Conservation (phyloP, 345 rosid species). For the Camelina hispida region DNA sequence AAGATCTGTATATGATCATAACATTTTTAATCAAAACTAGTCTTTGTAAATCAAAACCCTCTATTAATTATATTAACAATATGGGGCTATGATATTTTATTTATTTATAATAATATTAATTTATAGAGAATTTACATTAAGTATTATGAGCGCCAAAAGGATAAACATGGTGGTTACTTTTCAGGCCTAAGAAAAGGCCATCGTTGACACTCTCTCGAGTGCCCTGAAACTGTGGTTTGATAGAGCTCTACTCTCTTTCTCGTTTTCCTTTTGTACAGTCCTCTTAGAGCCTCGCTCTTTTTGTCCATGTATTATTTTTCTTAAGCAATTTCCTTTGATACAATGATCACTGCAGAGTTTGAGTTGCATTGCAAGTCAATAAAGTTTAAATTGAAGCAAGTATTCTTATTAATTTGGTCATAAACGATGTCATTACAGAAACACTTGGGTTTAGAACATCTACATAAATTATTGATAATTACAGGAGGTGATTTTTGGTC, state of each 20-base stretch:
- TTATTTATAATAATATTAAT: too few species aligned
- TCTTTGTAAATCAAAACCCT: too few species aligned
- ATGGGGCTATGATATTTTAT: too few species aligned
- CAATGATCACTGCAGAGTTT: not conserved
- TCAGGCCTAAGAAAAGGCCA: slow-evolving; percentile 59
- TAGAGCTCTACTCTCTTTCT: slow-evolving; percentile 20
- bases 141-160: slow-evolving; percentile 48
- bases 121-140: too few species aligned
- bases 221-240: slow-evolving; percentile 38
- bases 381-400: not conserved
- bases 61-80: too few species aligned
- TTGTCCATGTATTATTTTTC: not conserved
- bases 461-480: slow-evolving; percentile 26
- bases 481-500: not conserved
- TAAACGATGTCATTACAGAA: not conserved
- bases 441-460: slow-evolving; percentile 13
- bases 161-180: slow-evolving; percentile 54
- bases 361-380: too few species aligned
- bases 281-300: slow-evolving; percentile 27
- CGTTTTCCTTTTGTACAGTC: slow-evolving; percentile 49
- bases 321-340: not conserved
- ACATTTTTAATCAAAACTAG: too few species aligned
- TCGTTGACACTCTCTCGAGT: slow-evolving; percentile 45
- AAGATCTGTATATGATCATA: too few species aligned
- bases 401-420: not conserved